Evolutionary conservation across 2,329 filamentous ascomycete genomes (phyloP), one percentile per base, ranked within the genome.

Genomic region (Xylariaceae sp.): DNA sequence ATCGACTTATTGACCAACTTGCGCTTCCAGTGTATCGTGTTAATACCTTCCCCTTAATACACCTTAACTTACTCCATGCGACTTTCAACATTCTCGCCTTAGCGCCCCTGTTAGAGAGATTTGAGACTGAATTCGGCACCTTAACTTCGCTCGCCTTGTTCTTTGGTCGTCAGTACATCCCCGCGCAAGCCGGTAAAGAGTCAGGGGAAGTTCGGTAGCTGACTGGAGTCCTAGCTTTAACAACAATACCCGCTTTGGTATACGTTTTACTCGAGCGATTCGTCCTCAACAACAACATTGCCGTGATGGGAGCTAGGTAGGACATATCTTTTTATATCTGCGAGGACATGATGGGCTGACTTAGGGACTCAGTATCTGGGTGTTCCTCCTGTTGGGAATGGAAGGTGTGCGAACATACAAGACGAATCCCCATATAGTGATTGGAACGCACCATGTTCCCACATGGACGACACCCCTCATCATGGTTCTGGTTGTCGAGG

Each of bases 381-480:
- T 96, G 0, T 97, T 97, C 73, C 82, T 96, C 30, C 81, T 99
- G 18, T 80, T 97, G 42, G 88, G 87, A 48, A 85, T 88, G 64
- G 93, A 97, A 74, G 87, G 91, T 4, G 88, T 97, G 65, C 90
- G 92, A 72, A 92, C 90, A 2, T 93, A 89, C 74, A 87, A 86
- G 68, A 81, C 85, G 37, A 92, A 96, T 70, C 94, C 94, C 0
- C 82, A 88, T 71, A 87, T 97, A 66, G 83, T 80, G 23, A 77
- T 88, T 60, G 80, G 75, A 47, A 80, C 79, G 6, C 76, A 80
- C 55, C 78, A 89, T 66, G 91, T 99, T 59, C 93, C 94, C 2
- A 97, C 92, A 0, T 97, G 93, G 92, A 89, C 87, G 6, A 90
- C 89, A 1, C 93, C 94, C 3, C 76, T 97, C n/a, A 78, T 90